Base-by-base conservation (phyloP, 2,329 filamentous ascomycete genomes). In the Diaporthe batatas region DNA sequence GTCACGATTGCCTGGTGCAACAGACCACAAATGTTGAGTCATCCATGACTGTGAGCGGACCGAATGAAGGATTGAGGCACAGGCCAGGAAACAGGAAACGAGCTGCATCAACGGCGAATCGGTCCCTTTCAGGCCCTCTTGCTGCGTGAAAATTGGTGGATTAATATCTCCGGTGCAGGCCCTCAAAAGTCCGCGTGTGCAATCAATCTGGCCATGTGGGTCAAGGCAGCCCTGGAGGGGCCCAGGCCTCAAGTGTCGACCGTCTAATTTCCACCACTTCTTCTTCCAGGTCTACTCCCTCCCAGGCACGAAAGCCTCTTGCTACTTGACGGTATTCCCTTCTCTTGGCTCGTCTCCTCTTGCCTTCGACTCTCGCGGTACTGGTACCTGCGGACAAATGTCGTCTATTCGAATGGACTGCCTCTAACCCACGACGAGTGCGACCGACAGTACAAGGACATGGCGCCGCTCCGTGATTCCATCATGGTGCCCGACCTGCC, bases 401-500 rank as follows among this genome's bases (percentile, higher is more conserved):
- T 23, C 55, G 12, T 53, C 49, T 18, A 32, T 10, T 51, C 55
- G 54, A 47, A 70, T 51, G 68, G 42, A 59, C 68, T 34, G 42
- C 7, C 7, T 11, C 6, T 51, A 51, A 23, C 44, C 55, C 25
- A 36, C 25, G 2, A 64, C 44, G 32, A 67, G 44, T 16, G 14
- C n/a, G 3, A 23, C n/a, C 44, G 18, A 49, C 39, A 70, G n/a
- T 47, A 36, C 72, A 72, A 72, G 34, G 62, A 49, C 53, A 67
- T 72, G 71, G 67, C 65, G 21, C 58, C 71, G 23, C 64, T 74
- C 34, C 68, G 49, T n/a, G 71, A 74, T 23, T 64, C 65, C 36
- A 68, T 39, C 29, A 71, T 73, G 67, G 36, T 51, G 21, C 25
- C 55, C 36, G 44, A 70, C 12, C 44, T 70, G n/a, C 39, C 16